Percentiles rank a stretch among this genome's conserved stretches.
phyloP scores from a whole-genome alignment of 768 basidiomycete species.

The Macrocybe gigantea region DNA sequence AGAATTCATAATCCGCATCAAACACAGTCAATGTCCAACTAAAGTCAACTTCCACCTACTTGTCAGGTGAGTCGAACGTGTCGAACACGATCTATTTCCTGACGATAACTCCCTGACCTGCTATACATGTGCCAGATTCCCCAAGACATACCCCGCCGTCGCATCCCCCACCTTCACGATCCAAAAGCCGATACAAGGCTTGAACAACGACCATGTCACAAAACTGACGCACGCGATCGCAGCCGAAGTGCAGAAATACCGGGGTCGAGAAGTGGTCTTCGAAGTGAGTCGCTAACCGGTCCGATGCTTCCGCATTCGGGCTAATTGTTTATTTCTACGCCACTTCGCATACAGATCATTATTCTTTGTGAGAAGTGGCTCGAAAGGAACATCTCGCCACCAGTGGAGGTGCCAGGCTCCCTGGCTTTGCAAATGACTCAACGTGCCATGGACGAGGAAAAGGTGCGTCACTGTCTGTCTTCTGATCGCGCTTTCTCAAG shows the following conservation, averaged over 20 bases:
- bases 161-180: conserved; percentile 65
- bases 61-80: conserved; percentile 47
- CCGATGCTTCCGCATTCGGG: neutral
- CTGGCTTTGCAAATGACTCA: conserved; percentile 75
- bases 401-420: conserved; percentile 58
- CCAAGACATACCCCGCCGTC: conserved; percentile 76
- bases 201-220: conserved; percentile 50
- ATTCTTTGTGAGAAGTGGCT: conserved; percentile 72
- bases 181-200: conserved; percentile 57
- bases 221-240: conserved; percentile 57
- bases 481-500: neutral
- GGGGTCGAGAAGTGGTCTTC: conserved; percentile 76
- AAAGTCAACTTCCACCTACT: conserved; percentile 64
- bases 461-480: conserved; percentile 30
- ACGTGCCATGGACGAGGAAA: conserved; percentile 65
- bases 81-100: too few relatives aligned
- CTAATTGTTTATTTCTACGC: neutral
- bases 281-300: conserved; percentile 37
- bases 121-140: conserved; percentile 45
- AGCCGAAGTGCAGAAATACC: conserved; percentile 55
- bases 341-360: conserved; percentile 41
- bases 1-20: conserved; percentile 72
- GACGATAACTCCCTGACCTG: neutral
- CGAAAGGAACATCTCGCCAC: conserved; percentile 45
- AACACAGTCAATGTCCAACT: conserved; percentile 48